Evolutionary conservation across 306 rosid genomes (phyloP).

Genomic region (Quercus wislizeni): DNA sequence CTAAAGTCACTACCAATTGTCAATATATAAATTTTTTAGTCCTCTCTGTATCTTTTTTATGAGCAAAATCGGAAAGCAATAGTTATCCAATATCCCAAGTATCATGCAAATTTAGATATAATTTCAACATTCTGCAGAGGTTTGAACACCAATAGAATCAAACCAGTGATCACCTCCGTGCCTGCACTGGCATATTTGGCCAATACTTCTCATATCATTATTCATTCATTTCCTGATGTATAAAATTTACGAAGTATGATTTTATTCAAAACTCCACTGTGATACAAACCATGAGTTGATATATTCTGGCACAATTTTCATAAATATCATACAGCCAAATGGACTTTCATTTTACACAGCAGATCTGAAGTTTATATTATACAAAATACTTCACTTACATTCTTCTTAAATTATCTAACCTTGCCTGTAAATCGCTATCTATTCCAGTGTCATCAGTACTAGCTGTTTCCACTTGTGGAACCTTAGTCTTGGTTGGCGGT

Average conservation of each 20-base stretch:
- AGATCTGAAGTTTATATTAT: slow-evolving; percentile 12
- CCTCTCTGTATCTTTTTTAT: too few species aligned
- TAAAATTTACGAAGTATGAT: slow-evolving; percentile 9
- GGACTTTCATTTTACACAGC: slow-evolving; percentile 27
- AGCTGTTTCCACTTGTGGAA: slow-evolving; percentile 74
- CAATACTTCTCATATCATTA: neutral
- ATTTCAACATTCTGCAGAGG: neutral
- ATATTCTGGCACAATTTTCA: slow-evolving; percentile 26
- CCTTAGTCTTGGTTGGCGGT: slow-evolving; percentile 65
- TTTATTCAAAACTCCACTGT: slow-evolving; percentile 22
- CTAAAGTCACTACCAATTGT: neutral
- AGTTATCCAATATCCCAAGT: neutral
- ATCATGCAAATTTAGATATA: neutral
- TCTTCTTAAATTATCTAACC: slow-evolving; percentile 83
- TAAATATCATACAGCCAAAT: slow-evolving; percentile 26
- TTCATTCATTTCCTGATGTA: neutral
- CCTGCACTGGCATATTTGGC: neutral
- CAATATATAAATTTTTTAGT: neutral
- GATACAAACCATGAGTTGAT: slow-evolving; percentile 28
- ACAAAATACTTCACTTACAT: slow-evolving; percentile 51
- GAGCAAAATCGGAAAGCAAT: neutral
- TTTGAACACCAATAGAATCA: neutral
- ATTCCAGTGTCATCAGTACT: slow-evolving; percentile 70
- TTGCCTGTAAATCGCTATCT: slow-evolving; percentile 89
- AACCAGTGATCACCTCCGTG: neutral